Evolutionary conservation across 495 filamentous ascomycete genomes (phyloP).

Genomic region (Aspergillus olivimuriae): DNA sequence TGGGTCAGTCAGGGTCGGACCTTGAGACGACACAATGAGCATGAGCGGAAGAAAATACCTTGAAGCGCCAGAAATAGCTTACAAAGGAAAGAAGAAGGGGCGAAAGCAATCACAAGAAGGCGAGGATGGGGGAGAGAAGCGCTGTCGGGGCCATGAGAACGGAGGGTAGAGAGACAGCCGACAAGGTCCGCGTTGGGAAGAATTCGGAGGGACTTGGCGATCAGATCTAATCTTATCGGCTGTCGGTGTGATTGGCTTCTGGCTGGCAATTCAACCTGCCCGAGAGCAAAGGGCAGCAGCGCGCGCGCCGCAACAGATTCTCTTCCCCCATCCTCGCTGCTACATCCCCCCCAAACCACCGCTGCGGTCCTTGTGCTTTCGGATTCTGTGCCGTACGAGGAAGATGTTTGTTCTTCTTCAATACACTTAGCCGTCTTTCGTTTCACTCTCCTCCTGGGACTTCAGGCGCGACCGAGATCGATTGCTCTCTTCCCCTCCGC

Average conservation of each 20-base stretch:
- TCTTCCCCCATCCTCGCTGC: neutral
- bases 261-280: constrained; percentile 4
- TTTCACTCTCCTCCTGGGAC: constrained; percentile 4
- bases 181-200: constrained; percentile 4
- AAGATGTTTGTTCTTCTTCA: constrained; percentile 17
- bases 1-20: no score
- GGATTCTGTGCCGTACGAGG: constrained; percentile 8
- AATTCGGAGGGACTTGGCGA: constrained; percentile 22
- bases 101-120: neutral
- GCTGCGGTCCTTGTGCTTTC: neutral
- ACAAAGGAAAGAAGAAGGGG: no score
- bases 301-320: no score
- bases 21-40: no score
- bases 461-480: neutral
- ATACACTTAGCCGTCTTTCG: constrained; percentile 15
- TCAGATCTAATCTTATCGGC: constrained; percentile 44
- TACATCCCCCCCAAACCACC: no score
- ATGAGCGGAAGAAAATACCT: constrained; percentile 1
- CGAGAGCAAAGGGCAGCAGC: no score
- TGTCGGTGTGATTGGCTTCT: constrained; percentile 26
- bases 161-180: no score
- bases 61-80: neutral
- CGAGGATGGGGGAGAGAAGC: no score
- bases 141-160: no score
- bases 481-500: constrained; percentile 1